Conservation (phyloP, 148 eudicot species). For the Rhododendron kiyosumense region DNA sequence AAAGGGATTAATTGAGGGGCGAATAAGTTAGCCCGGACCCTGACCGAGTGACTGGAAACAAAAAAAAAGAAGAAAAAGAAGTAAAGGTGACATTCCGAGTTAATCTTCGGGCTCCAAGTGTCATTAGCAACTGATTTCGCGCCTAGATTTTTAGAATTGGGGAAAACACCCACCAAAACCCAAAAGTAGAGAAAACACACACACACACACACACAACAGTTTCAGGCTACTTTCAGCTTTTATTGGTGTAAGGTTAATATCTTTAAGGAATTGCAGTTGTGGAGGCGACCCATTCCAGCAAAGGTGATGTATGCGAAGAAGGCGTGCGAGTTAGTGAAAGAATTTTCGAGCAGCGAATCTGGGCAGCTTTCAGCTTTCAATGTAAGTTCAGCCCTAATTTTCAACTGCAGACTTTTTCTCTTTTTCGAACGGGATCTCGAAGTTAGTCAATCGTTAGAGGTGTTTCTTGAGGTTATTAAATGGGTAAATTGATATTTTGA, state of each 20-base stretch:
- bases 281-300: background rate
- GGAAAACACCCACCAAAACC: slow-evolving; percentile 3
- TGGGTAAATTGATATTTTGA: background rate
- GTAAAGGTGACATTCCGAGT: background rate
- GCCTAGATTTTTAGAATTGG: background rate
- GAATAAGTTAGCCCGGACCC: too few relatives aligned
- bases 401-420: background rate
- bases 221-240: too few relatives aligned
- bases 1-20: too few relatives aligned
- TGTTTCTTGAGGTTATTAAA: background rate
- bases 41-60: too few relatives aligned
- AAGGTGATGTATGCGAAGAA: slow-evolving; percentile 36
- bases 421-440: background rate
- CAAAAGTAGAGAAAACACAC: background rate
- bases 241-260: too few relatives aligned
- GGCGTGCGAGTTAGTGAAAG: slow-evolving; percentile 41
- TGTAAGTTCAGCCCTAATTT: slow-evolving; percentile 14
- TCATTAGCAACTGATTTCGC: background rate
- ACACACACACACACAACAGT: background rate
- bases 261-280: background rate
- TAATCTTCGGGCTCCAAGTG: background rate
- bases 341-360: slow-evolving; percentile 32
- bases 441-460: background rate
- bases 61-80: too few relatives aligned
- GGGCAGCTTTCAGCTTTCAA: slow-evolving; percentile 43